These are phyloP conservation scores for Linanthus parryae DNA, from an alignment of 148 eudicot species.

Conservation along the genomic window DNA sequence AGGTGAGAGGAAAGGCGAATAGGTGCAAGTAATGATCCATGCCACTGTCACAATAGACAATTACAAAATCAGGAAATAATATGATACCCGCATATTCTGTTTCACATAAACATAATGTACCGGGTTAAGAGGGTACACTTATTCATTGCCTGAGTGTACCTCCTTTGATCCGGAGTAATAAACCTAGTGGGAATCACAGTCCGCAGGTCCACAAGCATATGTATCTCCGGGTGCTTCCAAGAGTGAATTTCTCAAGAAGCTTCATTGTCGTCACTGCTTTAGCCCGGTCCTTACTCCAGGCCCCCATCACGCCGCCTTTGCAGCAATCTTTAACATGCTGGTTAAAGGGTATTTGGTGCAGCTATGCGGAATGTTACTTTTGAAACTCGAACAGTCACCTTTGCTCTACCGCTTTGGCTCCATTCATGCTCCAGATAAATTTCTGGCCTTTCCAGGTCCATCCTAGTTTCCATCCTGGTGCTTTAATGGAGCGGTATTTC, in stretches of 20 bases:
- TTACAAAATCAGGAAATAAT: no score
- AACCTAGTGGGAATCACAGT: constrained; percentile 26
- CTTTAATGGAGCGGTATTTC: constrained; percentile 60
- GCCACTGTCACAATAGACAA: no score
- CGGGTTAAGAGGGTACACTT: no score
- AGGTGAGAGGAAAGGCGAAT: no score
- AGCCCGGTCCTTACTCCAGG: constrained; percentile 29
- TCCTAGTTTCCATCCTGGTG: constrained; percentile 76
- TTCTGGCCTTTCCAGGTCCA: constrained; percentile 90
- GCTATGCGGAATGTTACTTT: constrained; percentile 41
- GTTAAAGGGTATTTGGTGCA: constrained; percentile 18
- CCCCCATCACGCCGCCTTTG: constrained; percentile 28
- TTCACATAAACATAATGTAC: no score
- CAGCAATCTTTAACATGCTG: constrained; percentile 25
- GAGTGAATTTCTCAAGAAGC: constrained; percentile 30
- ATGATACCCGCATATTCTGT: no score
- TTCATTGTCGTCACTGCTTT: constrained; percentile 26
- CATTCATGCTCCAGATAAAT: constrained; percentile 76
- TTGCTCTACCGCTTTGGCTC: constrained; percentile 70
- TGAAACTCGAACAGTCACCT: constrained; percentile 83
- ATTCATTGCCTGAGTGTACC: constrained; percentile 37
- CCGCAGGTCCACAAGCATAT: constrained; percentile 32
- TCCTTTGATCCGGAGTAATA: constrained; percentile 23
- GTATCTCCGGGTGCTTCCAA: constrained; percentile 39
- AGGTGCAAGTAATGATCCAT: no score